Percentiles rank a stretch among this genome's conserved stretches.
These are phyloP conservation scores for Colletotrichum nymphaeae DNA, from an alignment of 2,329 filamentous ascomycete species.

Conservation along the genomic window DNA sequence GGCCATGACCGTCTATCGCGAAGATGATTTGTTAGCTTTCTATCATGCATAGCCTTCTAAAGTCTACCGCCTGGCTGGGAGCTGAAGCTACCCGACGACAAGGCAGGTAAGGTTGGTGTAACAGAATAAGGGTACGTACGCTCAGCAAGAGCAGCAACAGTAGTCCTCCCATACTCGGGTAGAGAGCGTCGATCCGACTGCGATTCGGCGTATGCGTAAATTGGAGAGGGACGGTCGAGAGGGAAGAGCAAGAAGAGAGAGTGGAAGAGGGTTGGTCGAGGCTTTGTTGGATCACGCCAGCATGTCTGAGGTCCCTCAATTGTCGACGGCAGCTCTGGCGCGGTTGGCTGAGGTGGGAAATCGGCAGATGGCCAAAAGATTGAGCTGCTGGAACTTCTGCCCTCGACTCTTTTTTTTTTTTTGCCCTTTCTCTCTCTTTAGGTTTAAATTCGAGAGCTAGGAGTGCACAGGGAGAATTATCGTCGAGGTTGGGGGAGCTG, in stretches of 20 bases:
- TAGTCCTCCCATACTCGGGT: constrained; percentile 51
- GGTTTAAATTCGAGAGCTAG: background rate
- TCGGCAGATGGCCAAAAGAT: background rate
- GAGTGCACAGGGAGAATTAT: constrained; percentile 29
- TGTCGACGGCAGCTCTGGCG: background rate
- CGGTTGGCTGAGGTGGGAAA: background rate
- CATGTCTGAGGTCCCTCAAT: constrained; percentile 17
- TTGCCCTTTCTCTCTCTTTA: background rate
- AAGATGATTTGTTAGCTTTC: constrained; percentile 15
- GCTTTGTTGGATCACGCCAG: constrained; percentile 22
- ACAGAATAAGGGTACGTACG: constrained; percentile 44
- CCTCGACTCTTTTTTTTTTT: constrained; percentile 22
- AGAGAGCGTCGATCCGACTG: constrained; percentile 15
- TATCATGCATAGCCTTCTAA: background rate
- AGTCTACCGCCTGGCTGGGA: constrained; percentile 19
- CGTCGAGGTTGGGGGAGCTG: constrained; percentile 30
- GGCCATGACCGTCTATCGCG: constrained; percentile 65
- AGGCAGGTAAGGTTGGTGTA: background rate
- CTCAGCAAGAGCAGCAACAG: constrained; percentile 54
- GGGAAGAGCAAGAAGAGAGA: background rate
- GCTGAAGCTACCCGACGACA: background rate
- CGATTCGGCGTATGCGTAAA: background rate
- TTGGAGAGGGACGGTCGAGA: constrained; percentile 3
- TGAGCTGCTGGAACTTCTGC: background rate
- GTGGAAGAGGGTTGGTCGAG: constrained; percentile 4